Evolutionary conservation across 345 rosid species (phyloP).

Genomic region (Hypericum perforatum): DNA sequence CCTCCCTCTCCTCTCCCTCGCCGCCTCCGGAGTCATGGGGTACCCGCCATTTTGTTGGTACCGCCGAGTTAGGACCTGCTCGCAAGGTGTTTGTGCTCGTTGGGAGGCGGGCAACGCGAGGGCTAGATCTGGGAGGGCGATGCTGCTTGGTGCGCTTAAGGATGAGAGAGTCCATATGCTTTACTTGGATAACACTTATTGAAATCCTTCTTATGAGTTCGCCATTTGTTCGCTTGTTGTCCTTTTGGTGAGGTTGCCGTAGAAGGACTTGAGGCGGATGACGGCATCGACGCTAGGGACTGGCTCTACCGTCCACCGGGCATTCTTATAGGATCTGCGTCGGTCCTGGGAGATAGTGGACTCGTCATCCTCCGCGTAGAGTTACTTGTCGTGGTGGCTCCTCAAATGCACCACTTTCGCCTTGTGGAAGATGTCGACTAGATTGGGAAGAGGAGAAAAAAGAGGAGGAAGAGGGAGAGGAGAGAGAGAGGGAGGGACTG

Average conservation of each 20-base stretch:
- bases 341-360: constrained; percentile 20
- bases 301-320: constrained; percentile 16
- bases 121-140: constrained; percentile 22
- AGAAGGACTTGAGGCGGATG: constrained; percentile 22
- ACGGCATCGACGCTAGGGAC: constrained; percentile 13
- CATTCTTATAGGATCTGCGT: constrained; percentile 21
- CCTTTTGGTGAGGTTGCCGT: constrained; percentile 14
- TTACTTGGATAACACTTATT: constrained; percentile 71
- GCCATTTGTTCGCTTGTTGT: too few relatives aligned
- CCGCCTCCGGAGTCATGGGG: constrained; percentile 47
- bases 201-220: constrained; percentile 52
- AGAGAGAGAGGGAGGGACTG: too few relatives aligned
- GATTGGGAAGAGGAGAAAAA: too few relatives aligned
- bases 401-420: constrained; percentile 24
- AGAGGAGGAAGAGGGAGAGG: too few relatives aligned
- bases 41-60: neutral
- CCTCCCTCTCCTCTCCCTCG: constrained; percentile 37
- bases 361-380: constrained; percentile 21
- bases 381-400: constrained; percentile 29
- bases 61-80: neutral
- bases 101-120: constrained; percentile 41
- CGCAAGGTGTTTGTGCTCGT: constrained; percentile 16
- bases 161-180: constrained; percentile 32
- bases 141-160: constrained; percentile 36
- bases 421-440: constrained; percentile 8